These are phyloP conservation scores for Lachancea waltii DNA, from an alignment of 805 yeast genomes.

Conservation along the genomic window DNA sequence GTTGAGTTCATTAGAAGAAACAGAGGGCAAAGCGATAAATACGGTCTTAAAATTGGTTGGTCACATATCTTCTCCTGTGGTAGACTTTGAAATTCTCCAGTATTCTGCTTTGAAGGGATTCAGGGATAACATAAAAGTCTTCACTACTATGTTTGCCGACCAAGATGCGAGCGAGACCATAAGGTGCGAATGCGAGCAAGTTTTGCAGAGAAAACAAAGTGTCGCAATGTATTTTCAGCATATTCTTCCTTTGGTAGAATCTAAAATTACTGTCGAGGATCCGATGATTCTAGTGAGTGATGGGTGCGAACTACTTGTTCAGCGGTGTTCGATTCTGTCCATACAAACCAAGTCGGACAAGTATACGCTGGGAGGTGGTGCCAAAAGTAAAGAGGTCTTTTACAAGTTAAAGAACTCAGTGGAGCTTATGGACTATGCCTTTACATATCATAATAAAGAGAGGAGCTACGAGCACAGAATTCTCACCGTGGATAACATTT, in stretches of 20 bases:
- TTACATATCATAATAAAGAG: constrained; percentile 19
- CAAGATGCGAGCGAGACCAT: constrained; percentile 8
- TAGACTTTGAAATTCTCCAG: constrained; percentile 40
- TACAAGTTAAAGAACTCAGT: constrained; percentile 18
- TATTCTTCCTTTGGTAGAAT: constrained; percentile 32
- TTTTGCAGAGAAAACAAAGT: constrained; percentile 8
- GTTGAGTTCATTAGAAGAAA: constrained; percentile 29
- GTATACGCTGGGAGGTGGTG: constrained; percentile 6
- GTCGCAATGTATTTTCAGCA: constrained; percentile 17
- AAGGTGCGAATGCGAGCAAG: constrained; percentile 2
- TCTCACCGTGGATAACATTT: constrained; percentile 18
- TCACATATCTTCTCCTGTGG: constrained; percentile 38
- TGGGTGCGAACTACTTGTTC: constrained; percentile 25
- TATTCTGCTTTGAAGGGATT: constrained; percentile 34
- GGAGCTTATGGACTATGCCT: constrained; percentile 20
- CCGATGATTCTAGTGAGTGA: constrained; percentile 33
- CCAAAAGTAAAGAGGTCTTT: constrained; percentile 9
- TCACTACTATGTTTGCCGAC: constrained; percentile 17
- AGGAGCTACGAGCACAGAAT: constrained; percentile 16
- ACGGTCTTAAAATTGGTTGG: constrained; percentile 35
- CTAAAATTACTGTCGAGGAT: constrained; percentile 37
- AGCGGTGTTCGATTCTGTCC: constrained; percentile 27
- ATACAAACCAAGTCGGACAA: constrained; percentile 21
- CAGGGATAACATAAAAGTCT: constrained; percentile 24
- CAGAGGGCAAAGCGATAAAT: constrained; percentile 18